Base-by-base conservation (phyloP, 345 rosid genomes). In the Crucihimalaya himalaica region DNA sequence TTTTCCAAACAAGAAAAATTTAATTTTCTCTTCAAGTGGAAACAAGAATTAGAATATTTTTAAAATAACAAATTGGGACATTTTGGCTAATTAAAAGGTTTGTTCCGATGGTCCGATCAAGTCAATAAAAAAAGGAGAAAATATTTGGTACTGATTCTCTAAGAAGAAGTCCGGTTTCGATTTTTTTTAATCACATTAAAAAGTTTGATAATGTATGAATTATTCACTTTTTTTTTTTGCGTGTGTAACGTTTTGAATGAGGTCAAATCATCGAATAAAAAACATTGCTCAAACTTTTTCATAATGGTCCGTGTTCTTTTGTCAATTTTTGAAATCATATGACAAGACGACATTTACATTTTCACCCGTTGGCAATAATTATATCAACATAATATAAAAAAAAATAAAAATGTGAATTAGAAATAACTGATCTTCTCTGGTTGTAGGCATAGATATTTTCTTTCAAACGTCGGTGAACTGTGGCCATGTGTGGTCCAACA, bases 281-380 rank as follows among this genome's bases (percentile, higher is more conserved):
- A 69, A 62, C 43, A 69, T 69, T 42, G 32, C 5, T 13, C 4
- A 23, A 27, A 13, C 40, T 42, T 75, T 63, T 48, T 29, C 27
- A 21, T 2, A 50, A 48, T 42, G 19, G 1, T 42, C 50, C 58
- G 57, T 68, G 42, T 75, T 68, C 0, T 40, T 54, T 55, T 63
- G 71, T 63, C 80, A 55, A 76, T 62, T 46, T 76, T 60, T 47
- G 75, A 55, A 76, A 76, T 63, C 46, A 76, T 70, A 15, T 37
- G 60, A 63, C 19, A 55, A 63, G 42, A 63, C 71, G 71, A 76
- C 70, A 69, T 70, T 46, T 46, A 27, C 53, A 32, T 43, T 76
- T 72, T 53, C 63, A 70, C 37, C 79, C 59, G 66, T 63, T 69
- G 66, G 37, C 16, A 59, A 59, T 29, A 50, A 74, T 58, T 14